Percentiles rank a stretch among this genome's conserved stretches.
Evolutionary conservation across 176 grass and related monocot species (phyloP).

Genomic region (Musa acuminata): DNA sequence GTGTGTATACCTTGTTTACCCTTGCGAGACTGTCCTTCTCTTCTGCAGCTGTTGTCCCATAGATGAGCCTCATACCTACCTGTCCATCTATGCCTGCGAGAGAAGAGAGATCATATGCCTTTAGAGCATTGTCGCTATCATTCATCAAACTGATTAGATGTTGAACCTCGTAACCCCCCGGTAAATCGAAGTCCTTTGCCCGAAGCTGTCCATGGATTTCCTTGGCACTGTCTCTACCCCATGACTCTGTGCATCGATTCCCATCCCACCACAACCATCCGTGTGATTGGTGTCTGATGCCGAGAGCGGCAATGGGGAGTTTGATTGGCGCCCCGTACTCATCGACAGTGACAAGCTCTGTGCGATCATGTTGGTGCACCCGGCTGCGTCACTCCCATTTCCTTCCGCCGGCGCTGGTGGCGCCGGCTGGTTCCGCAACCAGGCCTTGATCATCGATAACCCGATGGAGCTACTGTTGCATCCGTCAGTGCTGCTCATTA

Average conservation of each 20-base stretch:
- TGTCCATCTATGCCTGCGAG: slow-evolving; percentile 68
- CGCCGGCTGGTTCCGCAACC: slow-evolving; percentile 51
- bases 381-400: not conserved
- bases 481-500: not conserved
- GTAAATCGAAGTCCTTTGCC: slow-evolving; percentile 70
- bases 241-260: slow-evolving; percentile 25
- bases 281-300: slow-evolving; percentile 21
- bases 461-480: slow-evolving; percentile 36
- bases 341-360: slow-evolving; percentile 46
- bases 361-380: not conserved
- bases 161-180: slow-evolving; percentile 54
- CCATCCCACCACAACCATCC: not conserved
- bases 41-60: slow-evolving; percentile 81
- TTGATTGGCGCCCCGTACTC: slow-evolving; percentile 27
- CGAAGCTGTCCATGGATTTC: slow-evolving; percentile 55
- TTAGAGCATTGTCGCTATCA: not conserved
- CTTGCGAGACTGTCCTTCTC: slow-evolving; percentile 69
- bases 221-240: slow-evolving; percentile 27
- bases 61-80: slow-evolving; percentile 76
- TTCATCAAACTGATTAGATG: not conserved
- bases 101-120: not conserved
- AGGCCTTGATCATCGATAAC: slow-evolving; percentile 74
- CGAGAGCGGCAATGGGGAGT: slow-evolving; percentile 16
- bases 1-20: slow-evolving; percentile 47
- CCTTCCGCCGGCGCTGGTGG: not conserved